Evolutionary conservation across 2,329 filamentous ascomycete species (phyloP).

Genomic region (Xylaria hypoxylon): DNA sequence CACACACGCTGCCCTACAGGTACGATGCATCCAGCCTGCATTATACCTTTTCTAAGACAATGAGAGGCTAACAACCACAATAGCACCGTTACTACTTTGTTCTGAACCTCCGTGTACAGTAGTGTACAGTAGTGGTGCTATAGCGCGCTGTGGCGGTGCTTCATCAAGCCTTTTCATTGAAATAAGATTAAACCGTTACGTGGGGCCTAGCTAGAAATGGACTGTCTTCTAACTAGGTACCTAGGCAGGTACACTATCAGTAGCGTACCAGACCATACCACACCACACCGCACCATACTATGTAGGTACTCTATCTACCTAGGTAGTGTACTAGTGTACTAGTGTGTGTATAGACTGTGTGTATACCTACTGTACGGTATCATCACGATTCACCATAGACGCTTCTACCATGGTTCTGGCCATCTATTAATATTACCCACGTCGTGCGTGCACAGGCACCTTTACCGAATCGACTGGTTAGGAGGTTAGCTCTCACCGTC

Average conservation of each 20-base stretch:
- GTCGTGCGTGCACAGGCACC: slow-evolving; percentile 31
- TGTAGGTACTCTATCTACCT: neutral
- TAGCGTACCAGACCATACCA: too few species aligned
- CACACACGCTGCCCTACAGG: slow-evolving; percentile 32
- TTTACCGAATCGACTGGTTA: slow-evolving; percentile 7
- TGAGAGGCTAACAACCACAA: neutral
- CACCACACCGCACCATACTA: too few species aligned
- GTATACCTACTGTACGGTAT: too few species aligned
- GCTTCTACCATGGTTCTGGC: slow-evolving; percentile 21
- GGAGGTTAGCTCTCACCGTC: neutral
- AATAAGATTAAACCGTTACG: slow-evolving; percentile 14
- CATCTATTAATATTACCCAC: slow-evolving; percentile 37
- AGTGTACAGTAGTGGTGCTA: too few species aligned
- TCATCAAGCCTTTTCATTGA: slow-evolving; percentile 1
- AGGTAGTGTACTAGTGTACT: slow-evolving; percentile 1
- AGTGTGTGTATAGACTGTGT: too few species aligned
- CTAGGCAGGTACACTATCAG: too few species aligned
- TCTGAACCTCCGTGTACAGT: neutral
- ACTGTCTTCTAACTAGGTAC: neutral
- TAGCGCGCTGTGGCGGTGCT: neutral
- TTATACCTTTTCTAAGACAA: slow-evolving; percentile 16
- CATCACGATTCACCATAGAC: too few species aligned
- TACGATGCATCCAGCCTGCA: slow-evolving; percentile 26
- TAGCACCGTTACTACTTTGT: slow-evolving; percentile 5
- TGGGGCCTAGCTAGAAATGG: slow-evolving; percentile 14